Evolutionary conservation across 2,329 filamentous ascomycete genomes (phyloP), one percentile per base, ranked within the genome.

Genomic region (Fusarium poae): DNA sequence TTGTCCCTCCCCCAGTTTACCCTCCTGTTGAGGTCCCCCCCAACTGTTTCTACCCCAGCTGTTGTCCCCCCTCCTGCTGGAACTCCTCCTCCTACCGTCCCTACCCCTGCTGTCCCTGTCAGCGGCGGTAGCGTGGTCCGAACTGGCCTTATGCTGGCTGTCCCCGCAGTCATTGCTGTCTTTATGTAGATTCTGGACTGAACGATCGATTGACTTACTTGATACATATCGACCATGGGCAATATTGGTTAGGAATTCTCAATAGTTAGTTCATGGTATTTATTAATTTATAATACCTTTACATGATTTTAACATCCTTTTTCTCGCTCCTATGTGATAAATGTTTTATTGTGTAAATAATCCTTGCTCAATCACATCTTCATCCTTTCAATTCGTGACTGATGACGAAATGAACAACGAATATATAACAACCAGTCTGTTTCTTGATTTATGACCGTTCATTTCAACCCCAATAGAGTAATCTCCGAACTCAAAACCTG

Each of bases 91-190:
- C 32, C 35, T 23, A 48, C 57, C 2, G 32, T 25, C 35, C 58
- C 66, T 13, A 34, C 62, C 25, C 54, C 67, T 8, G 27, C 43
- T 39, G 54, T 55, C 23, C 42, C 59, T n/a, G 64, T 62, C 20
- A 71, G 67, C 44, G 43, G 67, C 25, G 67, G 55, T 4, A 71
- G 34, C 23, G 39, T 68, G 2, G 37, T 70, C 10, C 59, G 65
- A 27, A 45, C 44, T 20, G 25, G 67, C 9, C 40, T 71, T 13
- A 50, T 70, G 54, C 39, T 68, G 56, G 64, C 30, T 23, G 32
- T 70, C 10, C 67, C 67, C 12, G 40, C 62, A 27, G 25, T 56
- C n/a, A 15, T 68, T 27, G 67, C 67, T 49, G 25, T 70, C 42
- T 50, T 70, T 18, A 46, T 70, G 49, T 67, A 16, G 58, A 60